Base-by-base conservation (phyloP, 2,329 filamentous ascomycete species). In the Fusarium decemcellulare region DNA sequence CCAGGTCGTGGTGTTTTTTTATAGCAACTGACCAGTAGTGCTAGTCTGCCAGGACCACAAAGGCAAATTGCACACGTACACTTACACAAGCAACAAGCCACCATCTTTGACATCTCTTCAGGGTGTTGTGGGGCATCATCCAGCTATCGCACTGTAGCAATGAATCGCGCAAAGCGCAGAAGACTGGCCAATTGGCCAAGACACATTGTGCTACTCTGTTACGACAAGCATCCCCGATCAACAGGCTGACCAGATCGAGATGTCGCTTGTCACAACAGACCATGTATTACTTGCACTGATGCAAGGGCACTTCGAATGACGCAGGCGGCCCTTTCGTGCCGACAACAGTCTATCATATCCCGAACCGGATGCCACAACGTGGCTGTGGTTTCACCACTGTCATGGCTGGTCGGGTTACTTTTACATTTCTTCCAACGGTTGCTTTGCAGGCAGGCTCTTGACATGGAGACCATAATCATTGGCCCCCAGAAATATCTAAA, bases 1-100 rank as follows among this genome's bases (percentile, higher is more conserved):
- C 63, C 63, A 56, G 59, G 60, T 42, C 34, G 23, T 23, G 39
- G n/a, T 56, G 54, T 27, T 57, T 73, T 70, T 73, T 72, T 72
- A 72, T 67, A 72, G 67, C 58, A 73, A 70, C 63, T 60, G 52
- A 58, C 57, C 43, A 54, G 48, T 50, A 34, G 47, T 62, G 53
- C 66, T 63, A 64, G 54, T 18, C 5, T 8, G 39, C 32, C 48
- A 42, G 57, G 34, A 27, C 48, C 51, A 48, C 46, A 54, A 57
- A 59, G 62, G 58, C 60, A 72, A 73, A 63, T 59, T 65, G 58
- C 57, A 70, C 54, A 62, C 65, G 59, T 34, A 61, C 72, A 53
- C 54, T 55, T 55, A 40, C 40, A 59, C 46, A 59, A 11, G 14
- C 8, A 23, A 23, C 23, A 59, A 51, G 16, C 30, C 15, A 37